Percentiles rank a stretch among this genome's conserved stretches.
These are phyloP conservation scores for Gentiana straminea DNA, from an alignment of 257 asterid genomes.

Conservation along the genomic window DNA sequence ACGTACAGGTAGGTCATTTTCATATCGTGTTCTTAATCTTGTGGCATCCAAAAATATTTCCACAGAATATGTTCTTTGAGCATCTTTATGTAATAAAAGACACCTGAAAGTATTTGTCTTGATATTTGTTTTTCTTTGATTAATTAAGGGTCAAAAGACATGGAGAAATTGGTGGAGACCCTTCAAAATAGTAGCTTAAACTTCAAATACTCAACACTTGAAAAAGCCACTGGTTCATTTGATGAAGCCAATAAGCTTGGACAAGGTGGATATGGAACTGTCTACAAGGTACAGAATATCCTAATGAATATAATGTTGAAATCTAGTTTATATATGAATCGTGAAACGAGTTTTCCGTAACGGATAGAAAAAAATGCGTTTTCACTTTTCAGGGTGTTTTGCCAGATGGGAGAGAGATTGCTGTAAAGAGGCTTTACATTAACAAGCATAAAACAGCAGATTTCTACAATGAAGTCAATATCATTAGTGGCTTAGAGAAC, in stretches of 20 bases:
- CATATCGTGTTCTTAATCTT: not conserved
- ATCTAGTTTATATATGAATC: too few species aligned
- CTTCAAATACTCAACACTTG: conserved; percentile 86
- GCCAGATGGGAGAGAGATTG: conserved; percentile 86
- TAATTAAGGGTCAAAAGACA: conserved; percentile 44
- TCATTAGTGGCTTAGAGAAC: conserved; percentile 86
- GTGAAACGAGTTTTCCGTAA: too few species aligned
- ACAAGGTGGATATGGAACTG: conserved; percentile 91
- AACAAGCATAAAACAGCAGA: conserved; percentile 85
- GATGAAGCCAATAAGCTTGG: conserved; percentile 84
- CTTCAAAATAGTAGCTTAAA: conserved; percentile 77
- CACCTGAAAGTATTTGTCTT: not conserved
- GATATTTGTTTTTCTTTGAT: not conserved
- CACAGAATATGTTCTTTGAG: not conserved
- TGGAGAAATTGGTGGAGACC: conserved; percentile 49
- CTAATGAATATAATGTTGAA: not conserved
- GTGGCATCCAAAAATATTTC: too few species aligned
- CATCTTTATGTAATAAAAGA: not conserved
- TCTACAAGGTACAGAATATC: conserved; percentile 48
- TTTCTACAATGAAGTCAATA: conserved; percentile 88
- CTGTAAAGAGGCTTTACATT: conserved; percentile 86
- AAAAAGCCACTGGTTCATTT: conserved; percentile 74
- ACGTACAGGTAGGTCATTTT: conserved; percentile 49
- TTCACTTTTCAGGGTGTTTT: conserved; percentile 50
- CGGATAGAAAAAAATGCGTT: not conserved